Evolutionary conservation across 2,329 filamentous ascomycete species (phyloP).

Genomic region (Cladosporium austrohemisphaericum): DNA sequence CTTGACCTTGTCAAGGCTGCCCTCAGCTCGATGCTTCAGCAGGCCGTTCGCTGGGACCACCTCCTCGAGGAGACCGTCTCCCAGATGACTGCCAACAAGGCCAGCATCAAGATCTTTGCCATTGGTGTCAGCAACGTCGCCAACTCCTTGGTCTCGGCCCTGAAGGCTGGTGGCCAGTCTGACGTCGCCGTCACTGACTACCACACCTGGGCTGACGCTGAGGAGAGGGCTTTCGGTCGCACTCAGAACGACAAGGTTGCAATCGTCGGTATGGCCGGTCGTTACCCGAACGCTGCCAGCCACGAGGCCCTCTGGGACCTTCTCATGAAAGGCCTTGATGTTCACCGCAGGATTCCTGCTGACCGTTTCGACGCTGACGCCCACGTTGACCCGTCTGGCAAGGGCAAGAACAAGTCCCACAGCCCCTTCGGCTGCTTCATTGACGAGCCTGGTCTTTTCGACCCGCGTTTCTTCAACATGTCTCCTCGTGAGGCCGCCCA

Average conservation of each 20-base stretch:
- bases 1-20: conserved; percentile 44
- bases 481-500: conserved; percentile 75
- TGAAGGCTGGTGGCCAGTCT: conserved; percentile 50
- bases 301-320: conserved; percentile 72
- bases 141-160: conserved; percentile 52
- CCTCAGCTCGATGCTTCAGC: conserved; percentile 44
- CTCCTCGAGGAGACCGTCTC: conserved; percentile 47
- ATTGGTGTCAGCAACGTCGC: conserved; percentile 53
- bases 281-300: conserved; percentile 70
- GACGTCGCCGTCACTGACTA: conserved; percentile 43
- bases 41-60: conserved; percentile 48
- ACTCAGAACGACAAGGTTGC: conserved; percentile 68
- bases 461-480: conserved; percentile 85
- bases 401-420: conserved; percentile 71
- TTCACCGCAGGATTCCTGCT: conserved; percentile 63
- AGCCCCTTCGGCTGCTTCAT: conserved; percentile 74
- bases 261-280: conserved; percentile 77
- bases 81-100: conserved; percentile 42
- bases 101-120: conserved; percentile 44
- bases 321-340: conserved; percentile 69
- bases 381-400: conserved; percentile 68
- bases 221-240: conserved; percentile 36
- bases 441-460: conserved; percentile 71
- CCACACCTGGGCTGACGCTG: conserved; percentile 39
- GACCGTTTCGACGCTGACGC: conserved; percentile 71